Conservation (phyloP, 345 rosid genomes). For the Eucalyptus lansdowneana region DNA sequence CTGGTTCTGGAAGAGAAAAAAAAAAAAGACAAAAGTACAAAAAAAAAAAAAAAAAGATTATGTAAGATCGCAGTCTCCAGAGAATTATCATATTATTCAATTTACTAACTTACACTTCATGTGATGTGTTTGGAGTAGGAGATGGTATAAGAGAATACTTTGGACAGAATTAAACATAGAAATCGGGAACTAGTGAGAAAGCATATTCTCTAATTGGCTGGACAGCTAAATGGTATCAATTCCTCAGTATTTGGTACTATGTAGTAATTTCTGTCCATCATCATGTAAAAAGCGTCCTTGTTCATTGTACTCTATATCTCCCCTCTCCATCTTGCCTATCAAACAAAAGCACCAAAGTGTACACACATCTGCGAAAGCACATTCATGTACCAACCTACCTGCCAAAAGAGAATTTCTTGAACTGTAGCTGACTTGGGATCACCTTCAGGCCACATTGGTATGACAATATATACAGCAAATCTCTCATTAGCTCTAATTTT, state of each 20-base stretch:
- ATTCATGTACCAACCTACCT: slow-evolving; percentile 29
- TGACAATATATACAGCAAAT: slow-evolving; percentile 70
- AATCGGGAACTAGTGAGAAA: neutral
- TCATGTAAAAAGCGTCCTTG: neutral
- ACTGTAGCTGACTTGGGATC: slow-evolving; percentile 68
- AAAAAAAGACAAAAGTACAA: neutral
- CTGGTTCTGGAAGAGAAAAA: slow-evolving; percentile 50
- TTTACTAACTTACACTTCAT: no score
- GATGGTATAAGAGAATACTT: neutral
- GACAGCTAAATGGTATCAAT: neutral
- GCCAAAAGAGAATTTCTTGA: slow-evolving; percentile 98
- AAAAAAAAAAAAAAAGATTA: neutral
- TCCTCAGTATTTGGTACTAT: neutral
- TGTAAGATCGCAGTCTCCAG: neutral
- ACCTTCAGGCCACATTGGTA: slow-evolving; percentile 99
- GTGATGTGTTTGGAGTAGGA: neutral
- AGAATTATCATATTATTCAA: neutral
- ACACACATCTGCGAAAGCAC: neutral
- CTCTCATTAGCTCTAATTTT: slow-evolving; percentile 88
- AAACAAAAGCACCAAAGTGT: neutral
- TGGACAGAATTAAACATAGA: neutral
- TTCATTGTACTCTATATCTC: neutral
- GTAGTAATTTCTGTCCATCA: neutral
- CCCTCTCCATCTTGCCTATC: neutral
- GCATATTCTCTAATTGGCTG: neutral